Evolutionary conservation across 2,329 filamentous ascomycete genomes (phyloP).

Genomic region (Phyllosticta ampelicida): DNA sequence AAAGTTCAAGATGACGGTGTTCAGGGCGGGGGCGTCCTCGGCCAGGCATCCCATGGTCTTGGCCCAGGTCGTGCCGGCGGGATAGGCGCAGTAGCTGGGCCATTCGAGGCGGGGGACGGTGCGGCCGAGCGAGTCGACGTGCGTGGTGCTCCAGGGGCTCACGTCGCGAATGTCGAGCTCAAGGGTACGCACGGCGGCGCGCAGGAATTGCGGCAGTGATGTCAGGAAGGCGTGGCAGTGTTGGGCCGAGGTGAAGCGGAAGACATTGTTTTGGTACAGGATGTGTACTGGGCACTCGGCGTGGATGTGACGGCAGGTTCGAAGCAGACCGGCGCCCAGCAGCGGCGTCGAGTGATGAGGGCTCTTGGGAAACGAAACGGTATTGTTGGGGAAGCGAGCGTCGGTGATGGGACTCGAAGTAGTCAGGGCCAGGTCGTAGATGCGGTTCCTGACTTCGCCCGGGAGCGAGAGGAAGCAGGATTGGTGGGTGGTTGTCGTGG

Average conservation of each 20-base stretch:
- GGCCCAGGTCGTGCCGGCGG: conserved; percentile 13
- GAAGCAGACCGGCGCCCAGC: conserved; percentile 22
- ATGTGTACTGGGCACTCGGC: conserved; percentile 22
- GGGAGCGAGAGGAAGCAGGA: conserved; percentile 24
- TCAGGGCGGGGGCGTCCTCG: conserved; percentile 21
- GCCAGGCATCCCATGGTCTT: conserved; percentile 17
- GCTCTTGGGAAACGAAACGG: conserved; percentile 1
- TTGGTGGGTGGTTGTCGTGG: conserved; percentile 12
- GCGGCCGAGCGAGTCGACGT: conserved; percentile 8
- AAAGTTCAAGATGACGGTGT: conserved; percentile 26
- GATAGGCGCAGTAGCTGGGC: conserved; percentile 25
- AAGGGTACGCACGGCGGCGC: conserved; percentile 21
- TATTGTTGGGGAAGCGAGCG: conserved; percentile 13
- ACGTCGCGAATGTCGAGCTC: conserved; percentile 27
- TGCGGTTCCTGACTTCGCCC: conserved; percentile 25
- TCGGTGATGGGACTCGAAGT: conserved; percentile 19
- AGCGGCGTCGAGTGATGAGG: conserved; percentile 9
- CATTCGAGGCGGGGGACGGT: conserved; percentile 21
- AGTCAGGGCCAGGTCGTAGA: conserved; percentile 21
- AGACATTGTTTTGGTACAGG: conserved; percentile 25
- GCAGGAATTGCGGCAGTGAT: conserved; percentile 15
- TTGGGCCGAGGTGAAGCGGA: conserved; percentile 26
- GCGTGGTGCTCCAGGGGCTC: conserved; percentile 8
- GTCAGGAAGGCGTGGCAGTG: conserved; percentile 21
- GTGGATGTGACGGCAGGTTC: conserved; percentile 26